Conservation (phyloP, 805 yeast genomes). For the Barnettozyma pratensis region DNA sequence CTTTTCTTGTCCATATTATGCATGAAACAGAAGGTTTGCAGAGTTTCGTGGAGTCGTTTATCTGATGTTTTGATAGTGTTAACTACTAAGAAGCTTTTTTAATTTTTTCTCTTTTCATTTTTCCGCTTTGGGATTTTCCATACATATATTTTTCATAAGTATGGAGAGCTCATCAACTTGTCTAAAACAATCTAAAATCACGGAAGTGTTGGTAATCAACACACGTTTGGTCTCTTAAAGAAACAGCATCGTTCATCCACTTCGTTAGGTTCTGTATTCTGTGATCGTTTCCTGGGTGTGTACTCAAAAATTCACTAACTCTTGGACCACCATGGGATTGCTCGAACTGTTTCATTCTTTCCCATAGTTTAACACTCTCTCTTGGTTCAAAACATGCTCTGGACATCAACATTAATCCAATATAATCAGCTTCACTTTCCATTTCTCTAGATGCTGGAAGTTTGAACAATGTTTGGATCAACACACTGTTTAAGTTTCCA, state of each 20-base stretch:
- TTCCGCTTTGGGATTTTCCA: background rate
- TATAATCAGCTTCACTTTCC: conserved; percentile 96
- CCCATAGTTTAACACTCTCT: conserved; percentile 77
- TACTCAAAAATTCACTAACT: conserved; percentile 62
- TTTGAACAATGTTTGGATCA: conserved; percentile 51
- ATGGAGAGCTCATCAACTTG: too few relatives aligned
- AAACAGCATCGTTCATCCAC: conserved; percentile 58
- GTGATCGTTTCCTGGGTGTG: conserved; percentile 83
- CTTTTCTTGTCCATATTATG: conserved; percentile 14
- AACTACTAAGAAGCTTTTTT: background rate
- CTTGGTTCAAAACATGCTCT: conserved; percentile 79
- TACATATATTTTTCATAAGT: background rate
- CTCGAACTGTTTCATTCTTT: conserved; percentile 62
- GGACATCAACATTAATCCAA: conserved; percentile 90
- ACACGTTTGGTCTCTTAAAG: conserved; percentile 3
- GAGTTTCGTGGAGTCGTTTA: too few relatives aligned
- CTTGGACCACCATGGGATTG: conserved; percentile 24
- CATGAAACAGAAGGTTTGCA: background rate
- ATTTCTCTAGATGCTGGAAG: conserved; percentile 87
- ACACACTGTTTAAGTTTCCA: conserved; percentile 43
- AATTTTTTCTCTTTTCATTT: background rate
- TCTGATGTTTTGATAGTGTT: too few relatives aligned
- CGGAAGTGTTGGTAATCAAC: conserved; percentile 1
- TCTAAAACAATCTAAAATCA: conserved; percentile 1
- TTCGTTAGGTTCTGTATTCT: conserved; percentile 62